phyloP scores from a whole-genome alignment of 805 yeast genomes.

The Ogataea siamensis region DNA sequence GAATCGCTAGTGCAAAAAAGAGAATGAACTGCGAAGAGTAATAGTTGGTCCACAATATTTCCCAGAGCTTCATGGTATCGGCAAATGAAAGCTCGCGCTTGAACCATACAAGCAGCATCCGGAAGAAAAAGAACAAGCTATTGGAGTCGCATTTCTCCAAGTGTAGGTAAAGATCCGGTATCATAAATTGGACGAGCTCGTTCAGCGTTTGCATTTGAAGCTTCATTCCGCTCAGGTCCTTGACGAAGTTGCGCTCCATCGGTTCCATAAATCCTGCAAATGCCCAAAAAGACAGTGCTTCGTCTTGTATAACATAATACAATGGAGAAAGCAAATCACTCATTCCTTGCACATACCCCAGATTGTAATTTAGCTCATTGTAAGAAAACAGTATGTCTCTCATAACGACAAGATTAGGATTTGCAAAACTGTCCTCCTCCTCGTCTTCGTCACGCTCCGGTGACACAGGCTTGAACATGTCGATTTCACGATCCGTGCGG shows the following conservation, averaged over 20 bases:
- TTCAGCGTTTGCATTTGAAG: constrained; percentile 80
- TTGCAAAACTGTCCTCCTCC: constrained; percentile 60
- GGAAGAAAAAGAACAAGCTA: constrained; percentile 87
- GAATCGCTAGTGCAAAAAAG: constrained; percentile 83
- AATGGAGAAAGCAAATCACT: constrained; percentile 87
- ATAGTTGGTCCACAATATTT: constrained; percentile 83
- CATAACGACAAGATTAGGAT: constrained; percentile 70
- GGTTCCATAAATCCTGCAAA: constrained; percentile 85
- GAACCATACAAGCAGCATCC: constrained; percentile 94
- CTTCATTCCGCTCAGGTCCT: constrained; percentile 93
- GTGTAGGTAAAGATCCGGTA: constrained; percentile 81
- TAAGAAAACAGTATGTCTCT: constrained; percentile 81
- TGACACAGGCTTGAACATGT: constrained; percentile 47
- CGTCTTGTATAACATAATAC: constrained; percentile 65
- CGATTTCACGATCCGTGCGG: constrained; percentile 80
- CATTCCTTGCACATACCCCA: constrained; percentile 99
- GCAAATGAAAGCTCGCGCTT: constrained; percentile 86
- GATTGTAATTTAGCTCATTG: constrained; percentile 74
- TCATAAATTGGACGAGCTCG: constrained; percentile 84
- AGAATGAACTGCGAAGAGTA: constrained; percentile 85
- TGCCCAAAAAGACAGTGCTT: constrained; percentile 82
- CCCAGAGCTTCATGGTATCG: constrained; percentile 85
- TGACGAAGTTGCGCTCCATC: constrained; percentile 90
- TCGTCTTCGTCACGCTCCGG: constrained; percentile 37
- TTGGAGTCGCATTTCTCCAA: constrained; percentile 84